A percentile compares a stretch with the other conserved stretches of the same genome.
Conservation (phyloP, 306 rosid species). For the Oxytropis ochrocephala region DNA sequence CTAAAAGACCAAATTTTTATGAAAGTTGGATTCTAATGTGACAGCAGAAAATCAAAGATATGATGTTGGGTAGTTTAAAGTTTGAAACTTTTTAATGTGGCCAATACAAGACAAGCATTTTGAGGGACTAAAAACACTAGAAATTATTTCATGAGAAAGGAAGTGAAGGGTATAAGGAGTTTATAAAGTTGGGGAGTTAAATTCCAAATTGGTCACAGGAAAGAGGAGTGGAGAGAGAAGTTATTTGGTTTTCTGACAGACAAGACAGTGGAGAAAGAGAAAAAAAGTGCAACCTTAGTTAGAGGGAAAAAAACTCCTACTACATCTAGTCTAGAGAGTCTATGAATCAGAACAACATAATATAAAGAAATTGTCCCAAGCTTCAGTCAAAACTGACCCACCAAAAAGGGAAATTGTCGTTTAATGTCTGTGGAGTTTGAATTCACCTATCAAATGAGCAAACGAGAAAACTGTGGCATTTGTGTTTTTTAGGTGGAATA, state of each 20-base stretch:
- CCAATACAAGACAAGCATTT: slow-evolving; percentile 24
- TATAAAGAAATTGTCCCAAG: slow-evolving; percentile 42
- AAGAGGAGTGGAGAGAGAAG: not conserved
- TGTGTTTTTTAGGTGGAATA: not conserved
- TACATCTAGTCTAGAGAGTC: slow-evolving; percentile 24
- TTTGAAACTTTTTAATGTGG: slow-evolving; percentile 24
- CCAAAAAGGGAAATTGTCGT: slow-evolving; percentile 31
- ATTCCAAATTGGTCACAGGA: slow-evolving; percentile 18
- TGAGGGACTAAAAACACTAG: slow-evolving; percentile 19
- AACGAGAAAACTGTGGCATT: not conserved
- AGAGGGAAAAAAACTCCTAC: slow-evolving; percentile 30
- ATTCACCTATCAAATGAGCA: slow-evolving; percentile 27
- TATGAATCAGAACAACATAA: slow-evolving; percentile 20
- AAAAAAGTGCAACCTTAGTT: slow-evolving; percentile 39
- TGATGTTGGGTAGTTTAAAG: slow-evolving; percentile 14
- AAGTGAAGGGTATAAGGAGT: slow-evolving; percentile 12
- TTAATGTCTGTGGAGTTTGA: slow-evolving; percentile 53
- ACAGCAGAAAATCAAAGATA: slow-evolving; percentile 24
- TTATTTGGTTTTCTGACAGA: slow-evolving; percentile 27
- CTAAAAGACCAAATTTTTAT: not conserved
- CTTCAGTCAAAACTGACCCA: slow-evolving; percentile 74
- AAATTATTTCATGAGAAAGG: slow-evolving; percentile 9
- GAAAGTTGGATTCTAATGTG: slow-evolving; percentile 12
- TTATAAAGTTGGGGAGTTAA: slow-evolving; percentile 19
- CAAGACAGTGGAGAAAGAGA: slow-evolving; percentile 27